A percentile compares a stretch with the other conserved stretches of the same genome.
Evolutionary conservation across 805 yeast genomes (phyloP).

Genomic region (Komagataella mondaviorum): DNA sequence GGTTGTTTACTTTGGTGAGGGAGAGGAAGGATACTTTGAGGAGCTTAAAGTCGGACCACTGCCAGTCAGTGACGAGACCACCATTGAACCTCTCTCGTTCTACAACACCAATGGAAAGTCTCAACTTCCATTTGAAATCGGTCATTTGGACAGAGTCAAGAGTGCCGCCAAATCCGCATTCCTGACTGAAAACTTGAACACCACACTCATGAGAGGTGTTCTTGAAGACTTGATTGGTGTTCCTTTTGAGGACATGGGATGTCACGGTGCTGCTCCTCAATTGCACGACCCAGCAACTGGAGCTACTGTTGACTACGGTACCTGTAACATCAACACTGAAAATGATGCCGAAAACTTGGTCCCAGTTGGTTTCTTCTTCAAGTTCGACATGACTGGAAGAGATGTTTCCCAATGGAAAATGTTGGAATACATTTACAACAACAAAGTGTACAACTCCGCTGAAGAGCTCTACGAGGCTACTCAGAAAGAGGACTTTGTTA

Average conservation of each 20-base stretch:
- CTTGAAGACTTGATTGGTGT: conserved; percentile 2
- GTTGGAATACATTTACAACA: conserved; percentile 11
- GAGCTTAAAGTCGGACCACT: conserved; percentile 3
- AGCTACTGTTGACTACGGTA: background rate
- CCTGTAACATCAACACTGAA: background rate
- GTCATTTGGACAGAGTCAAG: conserved; percentile 2
- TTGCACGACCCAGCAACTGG: conserved; percentile 1
- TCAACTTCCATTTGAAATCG: conserved; percentile 1
- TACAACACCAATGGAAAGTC: conserved; percentile 1
- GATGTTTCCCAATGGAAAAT: conserved; percentile 3
- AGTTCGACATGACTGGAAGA: conserved; percentile 11
- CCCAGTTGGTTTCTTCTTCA: conserved; percentile 11
- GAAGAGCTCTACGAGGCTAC: conserved; percentile 12
- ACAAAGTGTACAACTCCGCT: conserved; percentile 9
- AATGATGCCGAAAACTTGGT: conserved; percentile 11
- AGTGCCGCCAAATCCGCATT: background rate
- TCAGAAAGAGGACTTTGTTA: conserved; percentile 8
- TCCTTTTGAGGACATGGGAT: background rate
- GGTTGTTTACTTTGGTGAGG: conserved; percentile 2
- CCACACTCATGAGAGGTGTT: conserved; percentile 1
- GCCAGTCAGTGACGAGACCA: conserved; percentile 1
- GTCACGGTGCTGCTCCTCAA: conserved; percentile 2
- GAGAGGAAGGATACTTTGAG: conserved; percentile 2
- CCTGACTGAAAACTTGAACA: background rate
- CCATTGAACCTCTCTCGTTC: background rate